Conservation (phyloP, 148 eudicot genomes). For the Chenopodium album region DNA sequence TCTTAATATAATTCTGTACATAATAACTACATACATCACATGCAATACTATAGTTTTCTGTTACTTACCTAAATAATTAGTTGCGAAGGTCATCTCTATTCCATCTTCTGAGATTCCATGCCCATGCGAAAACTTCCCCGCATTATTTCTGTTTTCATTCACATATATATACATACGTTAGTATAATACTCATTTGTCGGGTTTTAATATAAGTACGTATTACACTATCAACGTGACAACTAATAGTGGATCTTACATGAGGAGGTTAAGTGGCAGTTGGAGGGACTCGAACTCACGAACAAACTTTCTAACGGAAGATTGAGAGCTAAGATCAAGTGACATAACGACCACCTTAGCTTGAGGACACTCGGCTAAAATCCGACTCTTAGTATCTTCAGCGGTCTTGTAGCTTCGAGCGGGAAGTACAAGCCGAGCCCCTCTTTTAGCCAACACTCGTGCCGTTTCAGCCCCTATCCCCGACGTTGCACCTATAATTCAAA, state of each 20-base stretch:
- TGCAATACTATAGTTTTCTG: slow-evolving; percentile 1
- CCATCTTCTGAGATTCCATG: slow-evolving; percentile 83
- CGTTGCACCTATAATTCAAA: slow-evolving; percentile 60
- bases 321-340: slow-evolving; percentile 87
- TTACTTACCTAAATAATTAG: slow-evolving; percentile 84
- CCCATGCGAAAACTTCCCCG: slow-evolving; percentile 76
- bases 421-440: slow-evolving; percentile 63
- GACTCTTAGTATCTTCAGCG: slow-evolving; percentile 63
- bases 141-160: slow-evolving; percentile 65
- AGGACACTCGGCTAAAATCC: slow-evolving; percentile 65
- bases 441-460: slow-evolving; percentile 79
- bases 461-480: slow-evolving; percentile 97
- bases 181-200: background rate
- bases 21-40: background rate
- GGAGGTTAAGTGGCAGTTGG: slow-evolving; percentile 76
- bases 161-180: too few relatives aligned
- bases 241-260: slow-evolving; percentile 47
- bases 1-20: too few relatives aligned
- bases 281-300: slow-evolving; percentile 63
- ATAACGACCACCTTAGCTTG: slow-evolving; percentile 55
- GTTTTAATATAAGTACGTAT: too few relatives aligned
- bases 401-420: slow-evolving; percentile 78
- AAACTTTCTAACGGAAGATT: slow-evolving; percentile 61
- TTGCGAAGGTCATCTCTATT: slow-evolving; percentile 91
- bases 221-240: background rate